These are phyloP conservation scores for Musa itinerans DNA, from an alignment of 176 grass and related monocot genomes.

Conservation along the genomic window DNA sequence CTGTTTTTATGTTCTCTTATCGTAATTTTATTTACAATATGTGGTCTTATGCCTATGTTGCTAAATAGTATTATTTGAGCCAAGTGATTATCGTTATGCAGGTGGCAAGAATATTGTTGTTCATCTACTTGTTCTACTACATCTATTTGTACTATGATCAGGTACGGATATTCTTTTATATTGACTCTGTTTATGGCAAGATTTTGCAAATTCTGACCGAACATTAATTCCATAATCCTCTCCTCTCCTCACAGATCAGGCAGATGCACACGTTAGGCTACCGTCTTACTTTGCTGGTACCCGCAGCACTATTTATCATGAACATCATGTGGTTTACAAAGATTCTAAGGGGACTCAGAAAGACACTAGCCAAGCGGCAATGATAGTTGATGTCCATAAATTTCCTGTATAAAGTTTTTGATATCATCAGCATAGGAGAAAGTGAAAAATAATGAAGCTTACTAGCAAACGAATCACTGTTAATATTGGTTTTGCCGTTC, in stretches of 20 bases:
- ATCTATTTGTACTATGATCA: slow-evolving; percentile 77
- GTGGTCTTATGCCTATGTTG: neutral
- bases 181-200: neutral
- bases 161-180: slow-evolving; percentile 33
- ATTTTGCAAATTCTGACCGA: neutral
- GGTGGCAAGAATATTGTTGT: slow-evolving; percentile 91
- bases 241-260: slow-evolving; percentile 36
- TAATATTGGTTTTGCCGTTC: neutral
- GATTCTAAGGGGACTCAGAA: slow-evolving; percentile 79
- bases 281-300: slow-evolving; percentile 42
- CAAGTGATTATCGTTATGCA: slow-evolving; percentile 30
- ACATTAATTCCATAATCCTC: slow-evolving; percentile 4
- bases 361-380: slow-evolving; percentile 58
- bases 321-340: slow-evolving; percentile 87
- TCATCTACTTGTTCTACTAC: slow-evolving; percentile 85
- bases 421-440: neutral
- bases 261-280: slow-evolving; percentile 79
- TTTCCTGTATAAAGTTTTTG: neutral
- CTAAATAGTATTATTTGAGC: neutral
- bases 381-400: slow-evolving; percentile 18
- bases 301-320: slow-evolving; percentile 67
- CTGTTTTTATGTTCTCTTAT: too few relatives aligned
- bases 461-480: neutral
- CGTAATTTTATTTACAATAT: neutral
- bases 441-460: neutral